phyloP scores from a whole-genome alignment of 1,139 yeast genomes.

The Wickerhamomyces sp. region DNA sequence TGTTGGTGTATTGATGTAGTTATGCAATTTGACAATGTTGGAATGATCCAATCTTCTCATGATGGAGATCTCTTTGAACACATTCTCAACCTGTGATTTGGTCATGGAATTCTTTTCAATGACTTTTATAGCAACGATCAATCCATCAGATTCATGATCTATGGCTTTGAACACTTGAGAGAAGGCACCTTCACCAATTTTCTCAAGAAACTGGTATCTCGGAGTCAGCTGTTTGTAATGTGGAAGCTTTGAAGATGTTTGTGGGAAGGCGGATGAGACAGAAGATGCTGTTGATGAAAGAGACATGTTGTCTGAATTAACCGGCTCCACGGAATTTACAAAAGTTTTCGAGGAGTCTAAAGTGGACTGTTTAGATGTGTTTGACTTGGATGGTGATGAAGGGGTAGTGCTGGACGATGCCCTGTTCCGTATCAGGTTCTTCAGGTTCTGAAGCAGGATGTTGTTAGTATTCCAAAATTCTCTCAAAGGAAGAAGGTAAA shows the following conservation, averaged over 20 bases:
- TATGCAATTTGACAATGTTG: constrained; percentile 64
- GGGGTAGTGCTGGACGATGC: not conserved
- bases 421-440: constrained; percentile 12
- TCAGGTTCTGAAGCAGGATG: constrained; percentile 10
- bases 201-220: constrained; percentile 27
- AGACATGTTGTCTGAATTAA: no score
- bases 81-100: constrained; percentile 31
- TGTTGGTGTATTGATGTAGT: constrained; percentile 57
- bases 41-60: constrained; percentile 45
- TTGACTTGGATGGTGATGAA: not conserved
- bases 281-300: not conserved
- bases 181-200: constrained; percentile 85
- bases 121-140: constrained; percentile 71
- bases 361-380: no score
- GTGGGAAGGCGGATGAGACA: not conserved
- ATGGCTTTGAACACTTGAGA: constrained; percentile 75
- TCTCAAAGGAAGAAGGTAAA: not conserved
- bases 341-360: not conserved
- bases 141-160: constrained; percentile 11
- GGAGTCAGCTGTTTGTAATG: constrained; percentile 16
- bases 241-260: constrained; percentile 4
- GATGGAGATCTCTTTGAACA: constrained; percentile 76
- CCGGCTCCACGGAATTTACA: no score
- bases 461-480: not conserved
- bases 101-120: constrained; percentile 61